These are phyloP conservation scores for Tetrahymena borealis DNA, from an alignment of 73 alveolate species.

Conservation along the genomic window DNA sequence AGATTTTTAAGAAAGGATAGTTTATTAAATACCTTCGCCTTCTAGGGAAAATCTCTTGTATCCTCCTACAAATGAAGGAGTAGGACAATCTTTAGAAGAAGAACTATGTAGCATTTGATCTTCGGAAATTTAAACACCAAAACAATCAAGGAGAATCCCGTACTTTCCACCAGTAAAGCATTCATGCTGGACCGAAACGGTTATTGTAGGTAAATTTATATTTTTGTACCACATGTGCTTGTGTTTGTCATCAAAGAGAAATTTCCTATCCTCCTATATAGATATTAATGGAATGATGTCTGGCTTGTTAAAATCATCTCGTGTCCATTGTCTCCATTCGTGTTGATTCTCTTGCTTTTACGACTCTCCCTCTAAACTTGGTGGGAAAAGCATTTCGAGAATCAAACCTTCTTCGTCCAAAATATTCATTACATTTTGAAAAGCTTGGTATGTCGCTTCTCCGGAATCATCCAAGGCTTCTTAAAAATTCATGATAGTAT, in stretches of 20 bases:
- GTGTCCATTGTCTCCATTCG: background rate
- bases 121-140: background rate
- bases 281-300: background rate
- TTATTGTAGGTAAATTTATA: background rate
- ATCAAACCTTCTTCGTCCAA: too few relatives aligned
- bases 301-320: background rate
- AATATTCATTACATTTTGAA: too few relatives aligned
- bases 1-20: background rate
- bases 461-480: too few relatives aligned
- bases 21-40: background rate
- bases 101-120: background rate
- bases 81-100: background rate
- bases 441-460: too few relatives aligned
- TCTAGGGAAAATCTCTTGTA: background rate
- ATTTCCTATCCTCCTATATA: background rate
- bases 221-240: background rate
- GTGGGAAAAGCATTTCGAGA: too few relatives aligned
- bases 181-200: background rate
- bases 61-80: background rate
- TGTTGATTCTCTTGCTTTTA: too few relatives aligned
- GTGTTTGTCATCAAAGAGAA: background rate
- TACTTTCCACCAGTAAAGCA: background rate
- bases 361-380: too few relatives aligned
- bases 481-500: too few relatives aligned
- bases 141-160: background rate